These are phyloP conservation scores for Penicillium ochrochloron DNA, from an alignment of 495 filamentous ascomycete genomes.

Conservation along the genomic window DNA sequence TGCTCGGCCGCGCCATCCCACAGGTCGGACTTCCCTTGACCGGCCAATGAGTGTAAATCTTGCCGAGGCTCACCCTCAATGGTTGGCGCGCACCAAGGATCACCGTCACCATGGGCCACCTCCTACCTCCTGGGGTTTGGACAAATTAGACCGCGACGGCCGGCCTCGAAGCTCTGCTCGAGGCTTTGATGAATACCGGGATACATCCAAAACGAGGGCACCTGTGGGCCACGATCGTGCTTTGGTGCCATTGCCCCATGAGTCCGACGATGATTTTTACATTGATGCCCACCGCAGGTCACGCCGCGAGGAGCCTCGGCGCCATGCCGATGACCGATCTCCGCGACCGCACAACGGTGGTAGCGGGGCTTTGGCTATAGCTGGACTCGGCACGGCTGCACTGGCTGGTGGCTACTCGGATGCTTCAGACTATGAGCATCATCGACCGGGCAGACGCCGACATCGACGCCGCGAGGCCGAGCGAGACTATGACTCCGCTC, in stretches of 20 bases:
- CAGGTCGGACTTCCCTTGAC: slow-evolving; percentile 55
- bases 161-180: slow-evolving; percentile 39
- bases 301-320: slow-evolving; percentile 28
- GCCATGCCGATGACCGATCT: slow-evolving; percentile 36
- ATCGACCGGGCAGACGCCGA: slow-evolving; percentile 18
- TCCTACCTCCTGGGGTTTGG: slow-evolving; percentile 65
- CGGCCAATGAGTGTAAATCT: slow-evolving; percentile 69
- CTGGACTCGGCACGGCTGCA: slow-evolving; percentile 48
- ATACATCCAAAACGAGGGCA: slow-evolving; percentile 35
- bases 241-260: slow-evolving; percentile 43
- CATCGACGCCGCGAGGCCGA: slow-evolving; percentile 22
- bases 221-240: slow-evolving; percentile 36
- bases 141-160: slow-evolving; percentile 54
- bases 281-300: slow-evolving; percentile 35
- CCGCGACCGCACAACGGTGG: slow-evolving; percentile 25
- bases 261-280: slow-evolving; percentile 42
- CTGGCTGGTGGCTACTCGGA: slow-evolving; percentile 46
- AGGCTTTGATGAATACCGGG: slow-evolving; percentile 36
- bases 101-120: slow-evolving; percentile 57
- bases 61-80: slow-evolving; percentile 59
- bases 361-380: slow-evolving; percentile 26
- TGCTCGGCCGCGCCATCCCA: slow-evolving; percentile 49
- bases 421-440: slow-evolving; percentile 41
- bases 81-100: slow-evolving; percentile 43
- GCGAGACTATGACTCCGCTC: slow-evolving; percentile 20